A percentile compares a stretch with the other conserved stretches of the same genome.
Conservation (phyloP, 2,329 filamentous ascomycete genomes). For the Anthostomella pinea region DNA sequence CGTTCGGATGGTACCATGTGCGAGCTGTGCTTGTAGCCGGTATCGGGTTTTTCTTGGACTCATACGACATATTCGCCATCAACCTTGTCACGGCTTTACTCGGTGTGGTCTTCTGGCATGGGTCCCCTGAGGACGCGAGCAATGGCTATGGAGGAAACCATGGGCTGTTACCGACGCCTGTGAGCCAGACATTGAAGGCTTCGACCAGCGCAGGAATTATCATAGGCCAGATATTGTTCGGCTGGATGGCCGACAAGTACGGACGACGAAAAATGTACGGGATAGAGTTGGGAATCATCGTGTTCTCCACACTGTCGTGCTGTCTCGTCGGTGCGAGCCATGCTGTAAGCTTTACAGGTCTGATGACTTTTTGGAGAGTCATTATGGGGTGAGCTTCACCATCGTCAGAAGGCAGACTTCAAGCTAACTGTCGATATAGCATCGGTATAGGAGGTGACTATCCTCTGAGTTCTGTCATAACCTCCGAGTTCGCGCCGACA, state of each 20-base stretch:
- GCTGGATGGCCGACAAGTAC: slow-evolving; percentile 71
- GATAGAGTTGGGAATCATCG: slow-evolving; percentile 70
- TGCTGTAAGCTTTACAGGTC: slow-evolving; percentile 55
- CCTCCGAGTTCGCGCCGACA: slow-evolving; percentile 80
- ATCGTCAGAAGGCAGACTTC: not conserved
- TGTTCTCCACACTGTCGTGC: slow-evolving; percentile 67
- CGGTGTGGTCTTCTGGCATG: slow-evolving; percentile 73
- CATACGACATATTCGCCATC: slow-evolving; percentile 80
- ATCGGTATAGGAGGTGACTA: slow-evolving; percentile 81
- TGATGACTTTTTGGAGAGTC: slow-evolving; percentile 73
- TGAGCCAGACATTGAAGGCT: slow-evolving; percentile 77
- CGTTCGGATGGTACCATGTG: slow-evolving; percentile 74
- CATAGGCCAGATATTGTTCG: slow-evolving; percentile 74
- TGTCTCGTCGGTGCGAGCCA: slow-evolving; percentile 60
- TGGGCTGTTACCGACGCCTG: slow-evolving; percentile 58
- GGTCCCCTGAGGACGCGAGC: slow-evolving; percentile 31
- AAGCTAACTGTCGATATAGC: slow-evolving; percentile 37
- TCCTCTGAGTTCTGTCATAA: slow-evolving; percentile 76
- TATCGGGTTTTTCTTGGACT: slow-evolving; percentile 80
- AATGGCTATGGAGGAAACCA: slow-evolving; percentile 49
- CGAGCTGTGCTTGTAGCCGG: slow-evolving; percentile 73
- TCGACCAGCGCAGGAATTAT: slow-evolving; percentile 77
- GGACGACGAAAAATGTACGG: slow-evolving; percentile 83
- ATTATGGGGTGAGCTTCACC: slow-evolving; percentile 54
- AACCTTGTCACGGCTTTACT: slow-evolving; percentile 69